Base-by-base conservation (phyloP, 495 filamentous ascomycete genomes). In the Penicillium maclennaniae region DNA sequence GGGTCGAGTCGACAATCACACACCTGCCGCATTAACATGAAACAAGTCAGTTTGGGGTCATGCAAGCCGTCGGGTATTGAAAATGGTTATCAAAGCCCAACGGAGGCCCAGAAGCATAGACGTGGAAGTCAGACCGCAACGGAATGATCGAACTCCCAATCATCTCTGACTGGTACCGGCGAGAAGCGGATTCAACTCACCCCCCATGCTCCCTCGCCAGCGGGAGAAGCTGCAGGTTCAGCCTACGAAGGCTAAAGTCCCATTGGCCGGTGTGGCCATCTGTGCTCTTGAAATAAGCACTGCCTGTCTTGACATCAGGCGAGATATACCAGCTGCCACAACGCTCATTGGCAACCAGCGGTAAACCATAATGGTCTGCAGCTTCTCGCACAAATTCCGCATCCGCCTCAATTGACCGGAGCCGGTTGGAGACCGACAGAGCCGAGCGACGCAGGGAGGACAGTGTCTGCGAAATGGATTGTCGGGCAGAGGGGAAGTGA, bases 321-420 rank as follows among this genome's bases (percentile, higher is more conserved):
- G 82, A 74, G 36, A 97, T 87, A 68, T 98, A 98, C 93, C 93
- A 98, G 65, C 89, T 91, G 1, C 93, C 93, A 62, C 92, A 96
- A 45, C 93, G 78, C 67, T 96, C 89, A 61, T 98, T 98, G 20
- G 91, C 88, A 20, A 98, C 74, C n/a, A 97, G 70, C 0, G 92
- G 92, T n/a, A 93, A 74, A 19, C 61, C 60, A 53, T 79, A 79
- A 20, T 72, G 66, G 8, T 73, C 60, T 8, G 72, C 73, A 0
- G 86, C 83, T 10, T 77, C 69, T 15, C 69, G 68, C 15, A 89
- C 84, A 63, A 91, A 92, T 16, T 66, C 59, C 12, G 85, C 82
- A 68, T 93, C 89, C 14, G 78, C 65, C 54, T 76, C 73, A 62
- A 92, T 89, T 36, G 85, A 91, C 37, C 72, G 71, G 7, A 97